phyloP scores from a whole-genome alignment of 2,329 filamentous ascomycete genomes.

The Pseudocercospora musae region DNA sequence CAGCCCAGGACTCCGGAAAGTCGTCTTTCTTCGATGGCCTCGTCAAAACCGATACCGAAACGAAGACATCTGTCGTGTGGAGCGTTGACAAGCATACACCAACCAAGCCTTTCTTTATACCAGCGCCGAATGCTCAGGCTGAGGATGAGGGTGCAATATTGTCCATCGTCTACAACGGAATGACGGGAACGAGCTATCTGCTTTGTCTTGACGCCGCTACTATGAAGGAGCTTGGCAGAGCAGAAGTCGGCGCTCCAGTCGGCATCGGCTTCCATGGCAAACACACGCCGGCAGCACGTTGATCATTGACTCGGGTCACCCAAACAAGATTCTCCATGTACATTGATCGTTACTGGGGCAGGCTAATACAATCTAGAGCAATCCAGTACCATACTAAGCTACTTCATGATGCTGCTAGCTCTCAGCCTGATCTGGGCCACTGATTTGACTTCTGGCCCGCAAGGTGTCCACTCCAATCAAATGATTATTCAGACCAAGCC shows the following conservation, averaged over 20 bases:
- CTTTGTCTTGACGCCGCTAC: slow-evolving; percentile 61
- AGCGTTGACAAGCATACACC: slow-evolving; percentile 57
- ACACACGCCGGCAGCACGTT: not conserved
- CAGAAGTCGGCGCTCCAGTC: slow-evolving; percentile 59
- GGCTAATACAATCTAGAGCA: not conserved
- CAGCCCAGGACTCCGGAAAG: slow-evolving; percentile 50
- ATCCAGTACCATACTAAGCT: not conserved
- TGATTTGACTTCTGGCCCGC: too few relatives aligned
- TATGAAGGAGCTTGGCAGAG: slow-evolving; percentile 62
- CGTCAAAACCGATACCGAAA: slow-evolving; percentile 63
- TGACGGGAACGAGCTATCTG: slow-evolving; percentile 58
- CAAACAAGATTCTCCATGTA: not conserved
- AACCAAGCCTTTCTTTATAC: slow-evolving; percentile 66
- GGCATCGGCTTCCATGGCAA: slow-evolving; percentile 50
- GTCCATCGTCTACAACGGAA: slow-evolving; percentile 62
- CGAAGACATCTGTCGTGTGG: slow-evolving; percentile 56
- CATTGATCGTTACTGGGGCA: not conserved
- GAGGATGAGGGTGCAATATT: slow-evolving; percentile 65
- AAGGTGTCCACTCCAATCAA: too few relatives aligned
- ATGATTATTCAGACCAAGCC: too few relatives aligned
- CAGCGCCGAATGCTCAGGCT: slow-evolving; percentile 45
- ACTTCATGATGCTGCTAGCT: not conserved
- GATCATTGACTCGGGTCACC: not conserved
- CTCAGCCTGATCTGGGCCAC: too few relatives aligned
- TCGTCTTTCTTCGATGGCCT: slow-evolving; percentile 62